Conservation (phyloP, 495 filamentous ascomycete genomes). For the Podospora fimiseda region DNA sequence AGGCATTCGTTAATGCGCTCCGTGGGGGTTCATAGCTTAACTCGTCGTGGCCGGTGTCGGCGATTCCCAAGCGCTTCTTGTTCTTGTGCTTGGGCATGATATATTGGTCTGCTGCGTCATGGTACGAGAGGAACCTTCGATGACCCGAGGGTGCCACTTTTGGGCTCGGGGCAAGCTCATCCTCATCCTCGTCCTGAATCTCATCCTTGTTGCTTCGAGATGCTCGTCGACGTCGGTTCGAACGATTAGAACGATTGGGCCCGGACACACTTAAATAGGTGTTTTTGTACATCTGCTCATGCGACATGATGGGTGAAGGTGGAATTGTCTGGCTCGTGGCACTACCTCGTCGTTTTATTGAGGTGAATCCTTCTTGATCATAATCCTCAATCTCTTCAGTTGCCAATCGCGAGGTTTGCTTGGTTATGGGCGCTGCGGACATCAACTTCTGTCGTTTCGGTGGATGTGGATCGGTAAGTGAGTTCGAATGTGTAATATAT, state of each 20-base stretch:
- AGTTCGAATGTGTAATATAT: neutral
- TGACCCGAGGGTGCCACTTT: neutral
- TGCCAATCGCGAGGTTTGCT: neutral
- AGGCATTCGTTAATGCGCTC: neutral
- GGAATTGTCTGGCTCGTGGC: neutral
- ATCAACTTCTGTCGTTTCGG: slow-evolving; percentile 25
- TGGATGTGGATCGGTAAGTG: slow-evolving; percentile 5
- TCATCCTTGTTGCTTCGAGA: too few relatives aligned
- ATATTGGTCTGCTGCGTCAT: slow-evolving; percentile 13
- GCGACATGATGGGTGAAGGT: neutral
- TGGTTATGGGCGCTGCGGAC: neutral
- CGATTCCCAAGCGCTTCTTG: slow-evolving; percentile 8
- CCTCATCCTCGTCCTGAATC: slow-evolving; percentile 3
- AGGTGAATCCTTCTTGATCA: slow-evolving; percentile 8
- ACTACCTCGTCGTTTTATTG: neutral
- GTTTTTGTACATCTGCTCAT: too few relatives aligned
- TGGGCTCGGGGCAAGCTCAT: neutral
- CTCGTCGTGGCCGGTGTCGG: slow-evolving; percentile 1
- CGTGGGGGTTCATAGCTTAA: neutral
- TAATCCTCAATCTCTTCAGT: slow-evolving; percentile 19
- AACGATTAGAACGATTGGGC: too few relatives aligned
- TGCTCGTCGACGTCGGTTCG: neutral
- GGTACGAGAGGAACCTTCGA: neutral
- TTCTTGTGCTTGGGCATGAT: slow-evolving; percentile 6
- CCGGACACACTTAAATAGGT: too few relatives aligned